Conservation (phyloP, 2,329 filamentous ascomycete species). For the Fusarium sp. region DNA sequence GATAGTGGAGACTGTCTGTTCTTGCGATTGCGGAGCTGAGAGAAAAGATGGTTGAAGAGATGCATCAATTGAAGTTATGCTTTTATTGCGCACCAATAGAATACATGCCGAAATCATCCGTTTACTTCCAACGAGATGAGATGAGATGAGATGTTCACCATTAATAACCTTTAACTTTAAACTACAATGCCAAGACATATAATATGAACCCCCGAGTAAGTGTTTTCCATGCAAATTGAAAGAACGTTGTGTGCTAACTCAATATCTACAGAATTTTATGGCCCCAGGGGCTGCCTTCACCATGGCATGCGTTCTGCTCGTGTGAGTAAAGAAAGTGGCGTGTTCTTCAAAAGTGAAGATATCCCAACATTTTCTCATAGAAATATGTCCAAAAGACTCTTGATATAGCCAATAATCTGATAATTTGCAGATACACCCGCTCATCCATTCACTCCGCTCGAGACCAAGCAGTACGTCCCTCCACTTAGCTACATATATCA, state of each 20-base stretch:
- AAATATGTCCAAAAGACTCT: background rate
- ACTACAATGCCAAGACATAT: background rate
- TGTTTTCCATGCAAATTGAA: background rate
- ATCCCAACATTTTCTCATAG: background rate
- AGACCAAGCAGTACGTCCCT: slow-evolving; percentile 41
- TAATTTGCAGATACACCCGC: slow-evolving; percentile 48
- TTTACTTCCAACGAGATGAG: slow-evolving; percentile 9
- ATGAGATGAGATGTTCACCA: background rate
- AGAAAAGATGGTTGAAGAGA: slow-evolving; percentile 3
- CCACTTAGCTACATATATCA: background rate
- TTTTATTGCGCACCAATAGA: slow-evolving; percentile 16
- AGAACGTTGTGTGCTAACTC: background rate
- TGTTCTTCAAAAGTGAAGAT: slow-evolving; percentile 10
- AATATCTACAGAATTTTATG: slow-evolving; percentile 51
- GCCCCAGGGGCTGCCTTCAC: slow-evolving; percentile 63
- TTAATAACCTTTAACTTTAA: background rate
- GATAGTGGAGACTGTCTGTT: slow-evolving; percentile 3
- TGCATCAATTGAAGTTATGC: slow-evolving; percentile 44
- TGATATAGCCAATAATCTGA: background rate
- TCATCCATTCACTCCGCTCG: slow-evolving; percentile 53
- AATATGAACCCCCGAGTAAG: slow-evolving; percentile 46
- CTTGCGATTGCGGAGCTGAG: slow-evolving; percentile 13
- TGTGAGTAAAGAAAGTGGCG: slow-evolving; percentile 47
- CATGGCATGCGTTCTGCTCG: slow-evolving; percentile 62
- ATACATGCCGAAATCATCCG: slow-evolving; percentile 8